Evolutionary conservation across 73 alveolate genomes (phyloP).

Genomic region (Durusdinium trenchii): DNA sequence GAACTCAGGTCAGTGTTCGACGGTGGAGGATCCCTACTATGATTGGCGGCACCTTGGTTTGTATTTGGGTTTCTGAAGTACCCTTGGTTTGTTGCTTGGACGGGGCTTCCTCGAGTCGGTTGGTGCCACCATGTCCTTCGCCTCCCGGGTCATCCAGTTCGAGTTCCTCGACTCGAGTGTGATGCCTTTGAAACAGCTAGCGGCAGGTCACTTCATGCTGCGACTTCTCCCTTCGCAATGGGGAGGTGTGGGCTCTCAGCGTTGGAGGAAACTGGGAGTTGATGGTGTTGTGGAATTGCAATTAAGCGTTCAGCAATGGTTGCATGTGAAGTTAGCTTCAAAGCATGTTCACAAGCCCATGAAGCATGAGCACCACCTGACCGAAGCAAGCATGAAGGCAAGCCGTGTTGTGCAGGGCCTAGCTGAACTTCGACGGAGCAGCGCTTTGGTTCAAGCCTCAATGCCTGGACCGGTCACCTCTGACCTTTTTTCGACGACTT

Average conservation of each 20-base stretch:
- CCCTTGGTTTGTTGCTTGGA: conserved; percentile 15
- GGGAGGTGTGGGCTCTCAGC: not conserved
- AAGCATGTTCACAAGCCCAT: too few species aligned
- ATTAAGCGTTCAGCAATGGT: not conserved
- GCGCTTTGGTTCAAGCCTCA: too few species aligned
- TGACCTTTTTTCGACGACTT: too few species aligned
- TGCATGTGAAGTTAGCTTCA: too few species aligned
- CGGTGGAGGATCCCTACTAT: too few species aligned
- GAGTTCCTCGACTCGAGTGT: not conserved
- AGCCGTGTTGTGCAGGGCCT: too few species aligned
- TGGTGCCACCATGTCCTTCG: not conserved
- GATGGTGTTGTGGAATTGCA: not conserved
- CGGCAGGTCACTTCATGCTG: conserved; percentile 29
- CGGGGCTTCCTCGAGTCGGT: conserved; percentile 19
- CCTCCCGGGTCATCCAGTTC: not conserved
- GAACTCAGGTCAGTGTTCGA: too few species aligned
- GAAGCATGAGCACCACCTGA: too few species aligned
- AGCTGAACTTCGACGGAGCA: too few species aligned
- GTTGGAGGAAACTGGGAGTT: not conserved
- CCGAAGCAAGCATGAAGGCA: too few species aligned
- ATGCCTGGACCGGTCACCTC: too few species aligned
- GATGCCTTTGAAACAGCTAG: not conserved
- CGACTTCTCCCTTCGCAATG: not conserved
- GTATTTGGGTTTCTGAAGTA: not conserved
- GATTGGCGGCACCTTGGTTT: not conserved